Evolutionary conservation across 2,329 filamentous ascomycete genomes (phyloP).

Genomic region (Penicillium sp.): DNA sequence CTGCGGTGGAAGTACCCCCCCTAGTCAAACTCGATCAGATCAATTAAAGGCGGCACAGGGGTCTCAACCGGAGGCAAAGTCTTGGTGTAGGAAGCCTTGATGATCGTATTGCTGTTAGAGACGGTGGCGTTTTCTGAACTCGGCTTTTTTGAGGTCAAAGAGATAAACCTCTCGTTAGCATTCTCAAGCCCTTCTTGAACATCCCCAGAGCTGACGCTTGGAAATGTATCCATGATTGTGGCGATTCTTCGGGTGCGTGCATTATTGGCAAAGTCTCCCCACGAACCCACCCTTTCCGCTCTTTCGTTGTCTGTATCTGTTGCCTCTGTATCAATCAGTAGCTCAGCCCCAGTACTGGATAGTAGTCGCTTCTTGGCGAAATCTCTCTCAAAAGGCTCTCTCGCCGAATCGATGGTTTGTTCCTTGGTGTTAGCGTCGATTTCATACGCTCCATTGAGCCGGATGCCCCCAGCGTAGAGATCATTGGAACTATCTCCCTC

Average conservation of each 20-base stretch:
- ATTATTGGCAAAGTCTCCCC: not conserved
- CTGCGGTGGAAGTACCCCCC: not conserved
- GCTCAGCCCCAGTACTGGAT: not conserved
- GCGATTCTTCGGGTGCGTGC: not conserved
- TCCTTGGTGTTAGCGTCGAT: not conserved
- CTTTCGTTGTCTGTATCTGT: not conserved
- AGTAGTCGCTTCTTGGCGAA: not conserved
- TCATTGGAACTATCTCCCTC: no score
- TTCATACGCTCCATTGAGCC: no score
- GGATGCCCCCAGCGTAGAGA: no score
- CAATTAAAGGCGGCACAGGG: not conserved
- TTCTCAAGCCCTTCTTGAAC: not conserved
- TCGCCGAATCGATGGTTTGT: not conserved
- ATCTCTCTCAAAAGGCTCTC: no score
- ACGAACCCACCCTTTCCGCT: not conserved
- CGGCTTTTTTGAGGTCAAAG: not conserved
- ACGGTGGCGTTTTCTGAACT: not conserved
- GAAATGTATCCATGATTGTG: not conserved
- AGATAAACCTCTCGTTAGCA: not conserved
- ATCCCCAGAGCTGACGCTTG: not conserved
- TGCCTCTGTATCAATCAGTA: not conserved
- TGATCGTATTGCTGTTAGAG: not conserved
- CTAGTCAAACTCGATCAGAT: not conserved
- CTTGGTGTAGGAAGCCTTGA: not conserved
- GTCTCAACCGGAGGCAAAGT: not conserved